Evolutionary conservation across 73 alveolate genomes (phyloP), one percentile per base, ranked within the genome.

Genomic region (Symbiodinium natans): DNA sequence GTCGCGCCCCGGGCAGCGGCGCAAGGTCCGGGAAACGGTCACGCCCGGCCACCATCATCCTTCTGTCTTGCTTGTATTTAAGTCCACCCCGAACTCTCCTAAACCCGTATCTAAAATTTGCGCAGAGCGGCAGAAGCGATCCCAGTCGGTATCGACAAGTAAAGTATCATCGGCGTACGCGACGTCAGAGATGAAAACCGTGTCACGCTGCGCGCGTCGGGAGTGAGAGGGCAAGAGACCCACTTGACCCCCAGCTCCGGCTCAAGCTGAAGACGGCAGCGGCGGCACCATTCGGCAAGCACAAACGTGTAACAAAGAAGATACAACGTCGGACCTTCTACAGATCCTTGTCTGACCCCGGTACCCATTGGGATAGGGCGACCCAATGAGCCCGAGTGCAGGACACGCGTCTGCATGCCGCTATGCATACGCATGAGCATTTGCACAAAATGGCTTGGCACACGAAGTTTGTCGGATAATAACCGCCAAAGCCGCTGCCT

Each of bases 241-340:
- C 93, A 84, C 2, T 5, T 11, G 9, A 84, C 93, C 29, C 93
- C 93, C 11, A 9, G 77, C 7, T 15, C 9, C 41, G 8, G 27
- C 2, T 36, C 93, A 23, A 2, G 10, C 2, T 33, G 7, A 2
- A 34, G 36, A 41, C 15, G 6, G 19, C 93, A 84, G 2, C 77
- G 56, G 9, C 40, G 39, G 36, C 93, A 29, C 93, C 93, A 46
- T 5, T 43, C 73, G n/a, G 29, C 33, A 2, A 83, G n/a, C 0
- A 41, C 71, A 1, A 84, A 39, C 19, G 80, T 84, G 93, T 43
- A 84, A 15, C 15, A 83, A 0, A 84, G 13, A 33, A 84, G 52
- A 36, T 84, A 84, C 33, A 84, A 17, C 4, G 93, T 84, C 7
- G 93, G 93, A 36, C 93, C 93, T n/a, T 84, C 93, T 0, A 84